Base-by-base conservation (phyloP, 2,329 filamentous ascomycete genomes). In the Penicillium sp. region DNA sequence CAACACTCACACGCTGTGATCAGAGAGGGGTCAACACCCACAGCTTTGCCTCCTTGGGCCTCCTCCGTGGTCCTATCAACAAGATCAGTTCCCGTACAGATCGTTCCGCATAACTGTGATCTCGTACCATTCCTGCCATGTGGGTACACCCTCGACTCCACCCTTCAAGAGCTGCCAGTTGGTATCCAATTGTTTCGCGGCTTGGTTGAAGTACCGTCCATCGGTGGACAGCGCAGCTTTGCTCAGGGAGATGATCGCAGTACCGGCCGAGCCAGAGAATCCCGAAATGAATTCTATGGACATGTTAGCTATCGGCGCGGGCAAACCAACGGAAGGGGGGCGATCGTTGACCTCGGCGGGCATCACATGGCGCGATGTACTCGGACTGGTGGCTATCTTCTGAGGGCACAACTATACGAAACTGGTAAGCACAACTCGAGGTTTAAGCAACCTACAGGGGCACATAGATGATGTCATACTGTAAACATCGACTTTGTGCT, bases 351-450 rank as follows among this genome's bases (percentile, higher is more conserved):
- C 84, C 83, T 84, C 94, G 88, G 66, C 94, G 87, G 60, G 85
- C 93, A 79, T 99, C 94, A 73, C 91, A 96, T n/a, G 89, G 87
- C 50, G 94, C 94, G 75, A 97, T 97, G 77, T 99, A 99, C 79
- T 99, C 94, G 66, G 93, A 97, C 66, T 93, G 91, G 75, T 99
- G 94, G 72, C 91, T 93, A 75, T 99, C 94, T 83, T 97, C 94
- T 35, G 93, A 97, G 0, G 94, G 94, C 7, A 97, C 85, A 71
- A 99, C 93, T 97, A 73, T 60, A 49, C 54, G 53, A 66, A 66
- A 61, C 44, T 29, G 31, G 64, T 70, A 66, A 82, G 78, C 68
- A 63, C 64, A 62, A 43, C 7, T 19, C 21, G 27, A 19, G 39
- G 55, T 59, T 55, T 54, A n/a, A 43, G 61, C 7, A 49, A 48